A percentile compares a stretch with the other conserved stretches of the same genome.
Evolutionary conservation across 2,329 filamentous ascomycete species (phyloP).

Genomic region (Neonectria ditissima): DNA sequence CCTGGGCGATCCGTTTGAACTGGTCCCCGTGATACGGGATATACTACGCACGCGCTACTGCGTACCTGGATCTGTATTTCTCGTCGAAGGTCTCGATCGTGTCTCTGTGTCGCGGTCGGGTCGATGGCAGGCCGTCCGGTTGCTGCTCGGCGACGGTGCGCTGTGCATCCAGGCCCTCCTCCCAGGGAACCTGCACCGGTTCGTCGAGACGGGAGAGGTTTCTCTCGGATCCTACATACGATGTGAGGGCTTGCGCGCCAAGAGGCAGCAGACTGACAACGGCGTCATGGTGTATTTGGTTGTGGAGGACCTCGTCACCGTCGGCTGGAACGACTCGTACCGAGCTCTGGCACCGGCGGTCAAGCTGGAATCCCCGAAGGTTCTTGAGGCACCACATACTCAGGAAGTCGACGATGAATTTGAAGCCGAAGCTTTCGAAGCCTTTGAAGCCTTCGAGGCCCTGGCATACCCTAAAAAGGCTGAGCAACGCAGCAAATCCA

Average conservation of each 20-base stretch:
- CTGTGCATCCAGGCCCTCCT: conserved; percentile 67
- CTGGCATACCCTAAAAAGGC: conserved; percentile 44
- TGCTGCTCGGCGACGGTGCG: conserved; percentile 65
- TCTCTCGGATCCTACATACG: conserved; percentile 62
- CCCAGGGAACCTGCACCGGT: conserved; percentile 58
- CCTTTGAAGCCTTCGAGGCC: conserved; percentile 54
- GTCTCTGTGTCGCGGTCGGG: conserved; percentile 50
- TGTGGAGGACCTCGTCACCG: conserved; percentile 57
- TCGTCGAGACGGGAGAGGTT: conserved; percentile 60
- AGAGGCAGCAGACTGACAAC: conserved; percentile 37
- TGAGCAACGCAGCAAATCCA: conserved; percentile 26
- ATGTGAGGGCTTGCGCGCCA: conserved; percentile 56
- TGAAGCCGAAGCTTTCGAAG: conserved; percentile 48
- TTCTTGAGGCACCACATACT: neutral
- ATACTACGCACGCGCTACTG: conserved; percentile 63
- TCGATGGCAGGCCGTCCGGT: conserved; percentile 58
- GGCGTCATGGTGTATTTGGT: conserved; percentile 57
- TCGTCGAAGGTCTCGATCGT: conserved; percentile 60
- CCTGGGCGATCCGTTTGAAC: conserved; percentile 42
- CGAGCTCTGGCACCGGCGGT: conserved; percentile 22
- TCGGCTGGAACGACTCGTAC: conserved; percentile 63
- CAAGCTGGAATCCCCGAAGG: neutral
- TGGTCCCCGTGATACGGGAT: conserved; percentile 58
- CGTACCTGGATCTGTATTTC: conserved; percentile 60
- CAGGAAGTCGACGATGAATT: conserved; percentile 25